Conservation (phyloP, 352 stramenopile species). For the Globisporangium spinosum region DNA sequence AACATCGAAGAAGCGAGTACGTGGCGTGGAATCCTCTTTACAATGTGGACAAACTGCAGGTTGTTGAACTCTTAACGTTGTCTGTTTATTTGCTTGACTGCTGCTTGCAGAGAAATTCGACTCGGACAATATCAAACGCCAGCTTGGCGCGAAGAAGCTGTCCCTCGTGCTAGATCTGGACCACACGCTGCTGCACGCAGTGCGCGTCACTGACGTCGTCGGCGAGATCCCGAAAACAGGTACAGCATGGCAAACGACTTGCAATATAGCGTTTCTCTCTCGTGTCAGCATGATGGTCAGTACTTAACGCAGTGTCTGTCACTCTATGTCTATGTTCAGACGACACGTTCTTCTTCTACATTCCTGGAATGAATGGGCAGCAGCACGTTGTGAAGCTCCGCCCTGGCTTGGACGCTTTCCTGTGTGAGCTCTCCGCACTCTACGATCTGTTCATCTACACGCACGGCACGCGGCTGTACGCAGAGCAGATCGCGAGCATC, state of each 20-base stretch:
- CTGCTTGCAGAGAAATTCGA: constrained; percentile 72
- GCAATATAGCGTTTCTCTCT: background rate
- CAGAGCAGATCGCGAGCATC: constrained; percentile 91
- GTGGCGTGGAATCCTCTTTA: constrained; percentile 23
- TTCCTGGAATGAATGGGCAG: constrained; percentile 59
- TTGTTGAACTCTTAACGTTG: constrained; percentile 10
- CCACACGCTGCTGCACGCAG: constrained; percentile 95
- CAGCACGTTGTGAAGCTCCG: constrained; percentile 93
- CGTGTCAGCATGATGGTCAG: background rate
- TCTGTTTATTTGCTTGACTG: constrained; percentile 13
- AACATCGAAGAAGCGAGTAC: constrained; percentile 96
- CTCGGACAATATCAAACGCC: constrained; percentile 78
- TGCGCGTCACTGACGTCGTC: constrained; percentile 67
- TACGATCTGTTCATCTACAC: constrained; percentile 97
- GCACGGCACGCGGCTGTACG: constrained; percentile 92
- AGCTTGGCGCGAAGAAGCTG: constrained; percentile 89
- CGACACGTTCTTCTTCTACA: constrained; percentile 77
- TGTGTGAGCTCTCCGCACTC: constrained; percentile 68
- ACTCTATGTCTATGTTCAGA: constrained; percentile 30
- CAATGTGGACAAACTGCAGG: constrained; percentile 36
- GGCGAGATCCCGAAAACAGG: constrained; percentile 52
- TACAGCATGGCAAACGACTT: constrained; percentile 17
- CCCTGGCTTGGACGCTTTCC: constrained; percentile 86
- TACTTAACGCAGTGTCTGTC: background rate
- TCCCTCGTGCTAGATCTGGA: constrained; percentile 96